Conservation (phyloP, 257 asterid species). For the Solanum rostratum region DNA sequence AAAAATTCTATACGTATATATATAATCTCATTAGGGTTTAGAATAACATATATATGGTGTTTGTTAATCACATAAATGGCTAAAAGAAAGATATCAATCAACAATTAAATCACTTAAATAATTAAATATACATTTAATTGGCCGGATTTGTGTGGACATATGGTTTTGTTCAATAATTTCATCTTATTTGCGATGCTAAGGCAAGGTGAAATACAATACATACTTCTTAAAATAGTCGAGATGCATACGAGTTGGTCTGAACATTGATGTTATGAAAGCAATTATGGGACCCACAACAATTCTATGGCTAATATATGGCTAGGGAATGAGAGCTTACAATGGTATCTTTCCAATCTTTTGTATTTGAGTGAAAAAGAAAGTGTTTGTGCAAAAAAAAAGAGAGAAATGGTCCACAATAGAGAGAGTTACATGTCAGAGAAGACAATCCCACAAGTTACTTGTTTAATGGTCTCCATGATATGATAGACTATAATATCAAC, state of each 20-base stretch:
- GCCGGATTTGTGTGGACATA: background rate
- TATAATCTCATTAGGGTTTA: background rate
- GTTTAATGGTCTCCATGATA: constrained; percentile 57
- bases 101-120: background rate
- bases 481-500: constrained; percentile 18
- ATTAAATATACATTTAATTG: background rate
- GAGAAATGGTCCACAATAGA: constrained; percentile 37
- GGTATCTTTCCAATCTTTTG: constrained; percentile 26
- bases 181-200: background rate
- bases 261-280: background rate
- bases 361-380: constrained; percentile 8
- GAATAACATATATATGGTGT: background rate
- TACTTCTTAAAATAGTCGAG: background rate
- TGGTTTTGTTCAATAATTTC: background rate
- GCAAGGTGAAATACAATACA: background rate
- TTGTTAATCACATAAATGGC: background rate
- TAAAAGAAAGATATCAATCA: background rate
- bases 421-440: constrained; percentile 30
- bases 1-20: background rate
- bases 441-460: constrained; percentile 60
- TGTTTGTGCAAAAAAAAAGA: background rate
- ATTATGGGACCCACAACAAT: background rate
- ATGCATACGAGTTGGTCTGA: background rate
- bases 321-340: constrained; percentile 17
- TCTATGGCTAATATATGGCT: constrained; percentile 27